A percentile compares a stretch with the other conserved stretches of the same genome.
These are phyloP conservation scores for Aspergillus clavatus DNA, from an alignment of 2,329 filamentous ascomycete genomes.

Conservation along the genomic window DNA sequence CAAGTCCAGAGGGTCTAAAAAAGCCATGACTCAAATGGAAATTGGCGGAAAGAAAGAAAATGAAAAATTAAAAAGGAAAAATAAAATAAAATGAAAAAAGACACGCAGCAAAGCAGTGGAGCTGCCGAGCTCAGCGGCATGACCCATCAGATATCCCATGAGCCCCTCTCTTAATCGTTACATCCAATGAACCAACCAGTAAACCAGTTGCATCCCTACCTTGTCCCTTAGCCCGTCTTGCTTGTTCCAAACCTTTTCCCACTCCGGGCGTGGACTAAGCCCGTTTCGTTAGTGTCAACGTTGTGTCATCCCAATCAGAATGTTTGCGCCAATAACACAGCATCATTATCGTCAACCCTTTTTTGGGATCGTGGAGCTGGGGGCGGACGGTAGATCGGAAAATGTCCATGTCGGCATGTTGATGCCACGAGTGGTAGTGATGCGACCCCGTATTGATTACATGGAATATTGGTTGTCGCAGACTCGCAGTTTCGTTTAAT, in stretches of 20 bases:
- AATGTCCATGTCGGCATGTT: constrained; percentile 9
- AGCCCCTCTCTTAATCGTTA: constrained; percentile 17
- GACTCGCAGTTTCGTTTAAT: too few species aligned
- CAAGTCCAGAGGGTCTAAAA: constrained; percentile 5
- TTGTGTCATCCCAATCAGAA: constrained; percentile 36
- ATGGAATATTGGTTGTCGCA: constrained; percentile 1
- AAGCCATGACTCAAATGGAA: not conserved
- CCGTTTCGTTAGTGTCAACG: constrained; percentile 35
- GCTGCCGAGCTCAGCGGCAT: constrained; percentile 8
- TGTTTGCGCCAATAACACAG: constrained; percentile 13
- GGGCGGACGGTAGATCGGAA: constrained; percentile 33
- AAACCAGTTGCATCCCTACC: constrained; percentile 2
- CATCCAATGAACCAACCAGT: not conserved
- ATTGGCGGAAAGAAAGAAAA: not conserved
- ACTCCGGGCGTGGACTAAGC: constrained; percentile 14
- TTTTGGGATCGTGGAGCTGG: constrained; percentile 32
- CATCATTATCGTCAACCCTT: not conserved
- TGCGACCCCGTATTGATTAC: not conserved
- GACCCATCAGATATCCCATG: constrained; percentile 7
- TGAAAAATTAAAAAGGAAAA: constrained; percentile 2
- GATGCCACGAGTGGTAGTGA: not conserved
- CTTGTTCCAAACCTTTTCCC: constrained; percentile 10
- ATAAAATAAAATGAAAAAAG: constrained; percentile 2
- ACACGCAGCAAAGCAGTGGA: constrained; percentile 7
- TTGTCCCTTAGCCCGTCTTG: constrained; percentile 12